Evolutionary conservation across 768 basidiomycete species (phyloP).

Genomic region (Leccinum subtestaceum): DNA sequence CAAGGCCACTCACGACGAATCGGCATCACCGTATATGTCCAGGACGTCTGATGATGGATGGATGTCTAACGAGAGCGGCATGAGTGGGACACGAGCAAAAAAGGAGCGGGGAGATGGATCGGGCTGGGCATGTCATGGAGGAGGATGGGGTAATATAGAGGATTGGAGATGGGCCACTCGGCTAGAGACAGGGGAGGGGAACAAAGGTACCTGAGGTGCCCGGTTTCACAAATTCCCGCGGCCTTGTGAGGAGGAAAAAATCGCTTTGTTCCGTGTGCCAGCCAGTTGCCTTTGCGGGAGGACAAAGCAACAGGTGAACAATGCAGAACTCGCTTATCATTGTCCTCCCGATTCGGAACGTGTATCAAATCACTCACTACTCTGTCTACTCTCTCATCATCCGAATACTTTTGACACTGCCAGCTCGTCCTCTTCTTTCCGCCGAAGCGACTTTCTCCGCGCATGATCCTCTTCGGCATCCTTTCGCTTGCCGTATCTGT

Average conservation of each 20-base stretch:
- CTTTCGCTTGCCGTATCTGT: constrained; percentile 81
- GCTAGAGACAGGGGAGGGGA: constrained; percentile 24
- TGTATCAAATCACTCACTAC: neutral
- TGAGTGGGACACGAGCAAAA: constrained; percentile 24
- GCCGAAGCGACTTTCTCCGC: constrained; percentile 60
- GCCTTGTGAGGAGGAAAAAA: neutral
- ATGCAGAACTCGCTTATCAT: constrained; percentile 31
- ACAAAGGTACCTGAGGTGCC: constrained; percentile 26
- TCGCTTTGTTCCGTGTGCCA: constrained; percentile 25
- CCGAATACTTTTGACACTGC: constrained; percentile 89
- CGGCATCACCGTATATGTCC: constrained; percentile 69
- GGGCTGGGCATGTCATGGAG: constrained; percentile 2
- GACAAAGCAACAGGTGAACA: constrained; percentile 31
- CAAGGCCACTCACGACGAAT: constrained; percentile 50
- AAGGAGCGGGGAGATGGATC: constrained; percentile 12
- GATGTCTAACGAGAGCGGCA: constrained; percentile 68
- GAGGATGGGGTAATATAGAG: constrained; percentile 26
- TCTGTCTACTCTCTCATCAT: constrained; percentile 49
- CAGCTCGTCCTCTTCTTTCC: constrained; percentile 71
- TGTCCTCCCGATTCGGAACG: constrained; percentile 8
- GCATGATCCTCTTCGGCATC: constrained; percentile 67
- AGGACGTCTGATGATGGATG: constrained; percentile 54
- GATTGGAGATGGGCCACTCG: constrained; percentile 21
- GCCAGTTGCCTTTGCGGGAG: constrained; percentile 26
- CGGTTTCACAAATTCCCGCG: neutral